Percentiles rank a stretch among this genome's conserved stretches.
Evolutionary conservation across 2,329 filamentous ascomycete genomes (phyloP).

Genomic region (Talaromyces sp.): DNA sequence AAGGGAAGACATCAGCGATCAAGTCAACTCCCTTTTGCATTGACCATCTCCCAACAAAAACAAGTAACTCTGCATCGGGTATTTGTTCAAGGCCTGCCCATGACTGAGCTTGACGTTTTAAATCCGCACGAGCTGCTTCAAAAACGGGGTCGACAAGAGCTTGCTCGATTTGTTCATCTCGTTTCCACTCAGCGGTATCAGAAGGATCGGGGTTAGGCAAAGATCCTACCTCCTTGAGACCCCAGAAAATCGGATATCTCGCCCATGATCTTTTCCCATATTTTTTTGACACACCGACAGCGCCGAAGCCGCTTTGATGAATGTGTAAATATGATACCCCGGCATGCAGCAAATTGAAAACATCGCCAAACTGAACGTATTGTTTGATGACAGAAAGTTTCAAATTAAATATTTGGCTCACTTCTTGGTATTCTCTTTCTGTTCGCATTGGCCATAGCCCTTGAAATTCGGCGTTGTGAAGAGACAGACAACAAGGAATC

Average conservation of each 20-base stretch:
- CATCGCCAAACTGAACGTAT: conserved; percentile 60
- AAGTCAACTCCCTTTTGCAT: conserved; percentile 62
- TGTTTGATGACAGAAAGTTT: conserved; percentile 48
- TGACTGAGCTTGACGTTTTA: conserved; percentile 56
- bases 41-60: conserved; percentile 62
- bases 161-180: conserved; percentile 42
- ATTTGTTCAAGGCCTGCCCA: conserved; percentile 58
- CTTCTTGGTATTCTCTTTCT: conserved; percentile 51
- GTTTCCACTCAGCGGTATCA: conserved; percentile 54
- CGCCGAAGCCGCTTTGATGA: conserved; percentile 59
- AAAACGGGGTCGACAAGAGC: conserved; percentile 47
- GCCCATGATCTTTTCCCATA: conserved; percentile 59
- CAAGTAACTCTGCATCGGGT: conserved; percentile 57
- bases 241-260: conserved; percentile 62
- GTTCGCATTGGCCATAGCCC: conserved; percentile 61
- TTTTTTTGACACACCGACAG: conserved; percentile 60
- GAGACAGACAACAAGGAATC: conserved; percentile 54
- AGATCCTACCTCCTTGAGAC: conserved; percentile 53
- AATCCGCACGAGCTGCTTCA: conserved; percentile 46
- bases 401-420: conserved; percentile 57
- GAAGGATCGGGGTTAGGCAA: conserved; percentile 60
- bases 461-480: conserved; percentile 63
- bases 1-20: conserved; percentile 60
- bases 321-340: conserved; percentile 58
- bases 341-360: conserved; percentile 60